Evolutionary conservation across 768 basidiomycete species (phyloP), one percentile per base, ranked within the genome.

Genomic region (Leucocoprinus leucothites): DNA sequence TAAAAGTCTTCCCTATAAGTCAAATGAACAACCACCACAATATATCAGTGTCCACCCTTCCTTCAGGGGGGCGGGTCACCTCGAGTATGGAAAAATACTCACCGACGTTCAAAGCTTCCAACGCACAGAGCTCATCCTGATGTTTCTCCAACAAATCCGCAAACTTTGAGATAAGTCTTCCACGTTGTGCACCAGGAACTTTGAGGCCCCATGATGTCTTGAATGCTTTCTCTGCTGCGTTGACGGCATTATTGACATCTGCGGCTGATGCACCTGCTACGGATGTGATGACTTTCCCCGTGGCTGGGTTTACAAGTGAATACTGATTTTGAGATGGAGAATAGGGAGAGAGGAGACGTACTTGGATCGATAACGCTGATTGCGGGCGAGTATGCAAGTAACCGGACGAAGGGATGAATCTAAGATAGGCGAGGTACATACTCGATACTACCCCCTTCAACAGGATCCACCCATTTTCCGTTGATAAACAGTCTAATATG

Each of bases 51-150:
- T n/a, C n/a, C n/a, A n/a, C n/a, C n/a, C n/a, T n/a, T n/a, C n/a
- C n/a, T n/a, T n/a, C n/a, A n/a, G n/a, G n/a, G n/a, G n/a, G n/a
- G n/a, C n/a, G n/a, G n/a, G n/a, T n/a, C n/a, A n/a, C n/a, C n/a
- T n/a, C n/a, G 38, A 4, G 21, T 43, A 8, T 31, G 24, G 22
- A 16, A 64, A 60, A 6, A 44, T 22, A 61, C 61, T 16, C 11
- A 84, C 82, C 82, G 56, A 85, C 85, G 65, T 93, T 82, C 60
- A 89, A 70, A 16, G 84, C 71, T 70, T 93, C 91, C 40, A 94
- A 67, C 0, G 89, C 89, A 1, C 86, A 81, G 54, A 93, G 74
- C 52, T 82, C 81, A 25, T 89, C 85, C 1, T 65, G 63, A 69
- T 91, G 66, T 36, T 71, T 59, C 62, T 88, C 85, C 64, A 94